Evolutionary conservation across 441 rosid genomes (phyloP).

Genomic region (Macaranga tanarius): DNA sequence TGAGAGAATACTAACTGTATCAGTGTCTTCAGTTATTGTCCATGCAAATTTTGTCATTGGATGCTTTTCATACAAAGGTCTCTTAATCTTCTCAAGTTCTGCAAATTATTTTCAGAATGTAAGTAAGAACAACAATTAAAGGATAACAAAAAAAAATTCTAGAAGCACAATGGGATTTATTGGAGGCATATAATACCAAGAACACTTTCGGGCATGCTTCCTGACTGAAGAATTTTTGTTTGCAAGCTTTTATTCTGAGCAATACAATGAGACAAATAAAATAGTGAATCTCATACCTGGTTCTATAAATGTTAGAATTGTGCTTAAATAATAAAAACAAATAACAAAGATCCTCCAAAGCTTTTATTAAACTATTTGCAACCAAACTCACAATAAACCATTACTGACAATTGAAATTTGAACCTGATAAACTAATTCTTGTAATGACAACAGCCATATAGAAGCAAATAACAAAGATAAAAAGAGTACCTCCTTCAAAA

Average conservation of each 20-base stretch:
- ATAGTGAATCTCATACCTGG: not conserved
- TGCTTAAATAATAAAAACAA: conserved; percentile 7
- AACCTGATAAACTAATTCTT: not conserved
- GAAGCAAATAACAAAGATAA: conserved; percentile 13
- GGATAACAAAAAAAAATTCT: conserved; percentile 15
- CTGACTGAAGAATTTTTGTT: conserved; percentile 65
- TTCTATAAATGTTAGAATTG: conserved; percentile 9
- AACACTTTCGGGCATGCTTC: conserved; percentile 57
- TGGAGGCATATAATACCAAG: conserved; percentile 53
- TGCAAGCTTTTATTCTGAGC: conserved; percentile 68
- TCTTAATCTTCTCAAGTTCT: conserved; percentile 86
- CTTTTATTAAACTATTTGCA: not conserved
- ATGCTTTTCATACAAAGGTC: conserved; percentile 93
- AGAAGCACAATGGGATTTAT: conserved; percentile 6
- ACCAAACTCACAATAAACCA: not conserved
- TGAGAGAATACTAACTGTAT: conserved; percentile 56
- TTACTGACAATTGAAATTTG: not conserved
- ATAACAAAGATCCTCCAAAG: not conserved
- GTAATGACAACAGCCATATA: conserved; percentile 15
- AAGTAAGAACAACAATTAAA: conserved; percentile 11
- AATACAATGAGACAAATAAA: not conserved
- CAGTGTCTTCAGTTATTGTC: conserved; percentile 84
- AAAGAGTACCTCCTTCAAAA: conserved; percentile 73
- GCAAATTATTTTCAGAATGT: conserved; percentile 32
- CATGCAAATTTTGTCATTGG: conserved; percentile 92